These are phyloP conservation scores for Capsicum baccatum DNA, from an alignment of 257 asterid genomes.

Conservation along the genomic window DNA sequence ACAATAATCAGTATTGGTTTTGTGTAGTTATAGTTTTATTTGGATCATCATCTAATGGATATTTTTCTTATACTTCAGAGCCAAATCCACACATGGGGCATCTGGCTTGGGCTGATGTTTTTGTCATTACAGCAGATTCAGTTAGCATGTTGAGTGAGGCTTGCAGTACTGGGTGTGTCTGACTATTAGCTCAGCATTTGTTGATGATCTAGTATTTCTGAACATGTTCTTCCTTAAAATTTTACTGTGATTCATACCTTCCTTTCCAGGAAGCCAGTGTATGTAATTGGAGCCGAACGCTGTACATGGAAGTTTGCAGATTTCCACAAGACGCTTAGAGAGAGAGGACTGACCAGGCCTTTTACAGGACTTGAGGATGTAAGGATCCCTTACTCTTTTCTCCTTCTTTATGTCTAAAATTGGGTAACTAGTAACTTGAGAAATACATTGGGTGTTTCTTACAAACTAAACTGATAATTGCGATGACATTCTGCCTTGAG, in stretches of 20 bases:
- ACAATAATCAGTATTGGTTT: not conserved
- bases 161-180: slow-evolving; percentile 93
- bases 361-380: slow-evolving; percentile 99
- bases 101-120: slow-evolving; percentile 98
- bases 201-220: slow-evolving; percentile 29
- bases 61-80: slow-evolving; percentile 48
- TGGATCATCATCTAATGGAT: slow-evolving; percentile 36
- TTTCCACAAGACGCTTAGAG: slow-evolving; percentile 79
- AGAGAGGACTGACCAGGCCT: slow-evolving; percentile 84
- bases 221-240: not conserved
- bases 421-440: not conserved
- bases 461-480: not conserved
- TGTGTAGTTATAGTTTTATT: slow-evolving; percentile 11
- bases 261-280: slow-evolving; percentile 86
- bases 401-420: slow-evolving; percentile 1
- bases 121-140: slow-evolving; percentile 90
- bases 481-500: slow-evolving; percentile 10
- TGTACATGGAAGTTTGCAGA: slow-evolving; percentile 89
- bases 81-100: slow-evolving; percentile 97
- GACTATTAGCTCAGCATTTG: slow-evolving; percentile 11
- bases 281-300: slow-evolving; percentile 86
- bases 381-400: slow-evolving; percentile 45
- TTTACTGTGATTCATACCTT: slow-evolving; percentile 24
- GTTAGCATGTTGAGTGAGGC: slow-evolving; percentile 97
- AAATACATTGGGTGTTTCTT: not conserved